Percentiles rank a stretch among this genome's conserved stretches.
Evolutionary conservation across 345 rosid genomes (phyloP).

Genomic region (Acer negundo): DNA sequence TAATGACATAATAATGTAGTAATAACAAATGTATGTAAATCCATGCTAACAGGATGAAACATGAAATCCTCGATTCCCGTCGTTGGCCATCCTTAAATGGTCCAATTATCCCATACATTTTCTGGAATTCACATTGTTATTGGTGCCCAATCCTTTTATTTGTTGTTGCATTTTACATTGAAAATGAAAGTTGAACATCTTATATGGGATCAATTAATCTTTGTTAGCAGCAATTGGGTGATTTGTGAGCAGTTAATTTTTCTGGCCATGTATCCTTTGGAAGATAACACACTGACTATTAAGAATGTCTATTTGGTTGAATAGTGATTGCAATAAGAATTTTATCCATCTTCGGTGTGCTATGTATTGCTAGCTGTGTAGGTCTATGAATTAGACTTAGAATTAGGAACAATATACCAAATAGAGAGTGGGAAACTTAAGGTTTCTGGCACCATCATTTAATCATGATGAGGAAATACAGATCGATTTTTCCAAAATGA

Average conservation of each 20-base stretch:
- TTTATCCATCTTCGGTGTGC: not conserved
- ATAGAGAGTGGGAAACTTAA: not conserved
- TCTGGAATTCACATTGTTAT: not conserved
- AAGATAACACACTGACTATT: not conserved
- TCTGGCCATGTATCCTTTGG: not conserved
- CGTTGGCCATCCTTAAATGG: not conserved
- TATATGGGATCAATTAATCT: not conserved
- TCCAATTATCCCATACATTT: not conserved
- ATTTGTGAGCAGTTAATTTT: not conserved
- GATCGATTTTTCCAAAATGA: not conserved
- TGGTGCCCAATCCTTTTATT: too few relatives aligned
- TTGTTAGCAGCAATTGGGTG: not conserved
- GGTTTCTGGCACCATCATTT: not conserved
- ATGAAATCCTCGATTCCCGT: not conserved
- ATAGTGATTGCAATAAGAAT: not conserved
- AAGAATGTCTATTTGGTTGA: not conserved
- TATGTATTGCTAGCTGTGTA: not conserved
- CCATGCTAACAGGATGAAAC: not conserved
- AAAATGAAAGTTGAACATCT: too few relatives aligned
- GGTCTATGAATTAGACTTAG: not conserved
- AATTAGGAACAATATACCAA: not conserved
- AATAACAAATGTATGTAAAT: not conserved
- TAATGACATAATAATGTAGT: not conserved
- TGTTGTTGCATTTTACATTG: too few relatives aligned
- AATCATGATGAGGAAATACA: not conserved